Percentiles rank a stretch among this genome's conserved stretches.
Conservation (phyloP, 192 early-diverging fungal genomes). For the Gryganskiella cystojenkinii region DNA sequence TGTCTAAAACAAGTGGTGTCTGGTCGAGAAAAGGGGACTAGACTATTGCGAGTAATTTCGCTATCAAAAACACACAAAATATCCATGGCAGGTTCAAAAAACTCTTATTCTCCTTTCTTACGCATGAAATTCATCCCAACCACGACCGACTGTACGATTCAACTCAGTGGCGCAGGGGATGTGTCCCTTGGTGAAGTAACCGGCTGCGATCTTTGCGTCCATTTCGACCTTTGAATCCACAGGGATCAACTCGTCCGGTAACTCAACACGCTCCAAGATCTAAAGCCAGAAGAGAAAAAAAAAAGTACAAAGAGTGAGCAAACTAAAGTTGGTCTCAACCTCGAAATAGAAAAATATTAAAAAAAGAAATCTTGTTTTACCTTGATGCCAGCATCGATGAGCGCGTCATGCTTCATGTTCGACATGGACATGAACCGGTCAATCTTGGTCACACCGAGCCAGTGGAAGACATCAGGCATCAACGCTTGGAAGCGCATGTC, state of each 20-base stretch:
- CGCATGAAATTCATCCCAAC: constrained; percentile 76
- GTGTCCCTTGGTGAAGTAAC: constrained; percentile 85
- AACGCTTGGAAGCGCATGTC: constrained; percentile 97
- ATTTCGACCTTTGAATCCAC: constrained; percentile 94
- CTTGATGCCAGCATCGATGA: constrained; percentile 79
- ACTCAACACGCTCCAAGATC: constrained; percentile 88
- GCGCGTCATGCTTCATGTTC: constrained; percentile 89
- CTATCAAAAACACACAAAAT: no score
- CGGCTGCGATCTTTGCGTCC: constrained; percentile 96
- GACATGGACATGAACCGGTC: constrained; percentile 86
- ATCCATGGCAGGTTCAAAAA: no score
- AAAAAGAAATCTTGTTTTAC: no score
- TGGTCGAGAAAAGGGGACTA: no score
- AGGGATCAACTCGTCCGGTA: constrained; percentile 91
- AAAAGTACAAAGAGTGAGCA: neutral
- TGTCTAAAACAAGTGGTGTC: no score
- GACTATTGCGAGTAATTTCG: no score
- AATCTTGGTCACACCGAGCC: constrained; percentile 94
- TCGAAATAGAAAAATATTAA: no score
- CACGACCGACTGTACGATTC: constrained; percentile 80
- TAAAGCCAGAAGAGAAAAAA: constrained; percentile 59
- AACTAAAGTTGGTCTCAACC: no score
- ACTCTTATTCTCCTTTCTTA: neutral
- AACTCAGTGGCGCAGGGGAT: constrained; percentile 70
- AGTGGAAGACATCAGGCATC: constrained; percentile 97